Base-by-base conservation (phyloP, 2,329 filamentous ascomycete species). In the Cladobotryum protrusum region DNA sequence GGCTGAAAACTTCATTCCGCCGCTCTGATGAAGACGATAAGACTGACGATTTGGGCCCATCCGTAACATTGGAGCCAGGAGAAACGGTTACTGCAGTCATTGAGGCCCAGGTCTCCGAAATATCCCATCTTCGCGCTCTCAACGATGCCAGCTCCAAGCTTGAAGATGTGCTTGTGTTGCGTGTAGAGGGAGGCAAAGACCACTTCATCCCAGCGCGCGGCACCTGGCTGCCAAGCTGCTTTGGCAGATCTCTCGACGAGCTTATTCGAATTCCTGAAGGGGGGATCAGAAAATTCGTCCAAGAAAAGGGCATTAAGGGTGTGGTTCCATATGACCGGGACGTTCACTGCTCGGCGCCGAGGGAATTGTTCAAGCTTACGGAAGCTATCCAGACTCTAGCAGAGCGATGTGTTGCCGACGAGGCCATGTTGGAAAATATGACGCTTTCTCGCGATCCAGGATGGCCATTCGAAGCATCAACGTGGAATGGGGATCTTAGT, bases 341-440 rank as follows among this genome's bases (percentile, higher is more conserved):
- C 52, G 78, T 88, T 54, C 82, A 82, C 63, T 85, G 86, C 63
- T 92, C 90, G 11, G 90, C 90, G 1, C 92, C 93, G 1, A 83
- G 87, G 53, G 92, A 96, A 66, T 75, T 97, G 8, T 95, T 96
- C 69, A 85, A 85, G 63, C 79, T 99, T 61, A 96, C 90, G 5
- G 89, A 96, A 65, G 81, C 84, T 11, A 77, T 96, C 14, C 79
- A 81, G 59, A 73, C 66, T 6, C 67, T 82, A 37, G 74, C 73
- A 3, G 81, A 82, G 56, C 73, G 80, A 17, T 75, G 72, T 20
- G 64, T 79, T 7, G 82, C 82, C 1, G 82, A 85, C 45, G 76
- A 79, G 53, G 78, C 78, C 48, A 85, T 85, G 75, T 67, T 85
- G 2, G 76, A 80, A 24, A 72, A 77, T 11, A 70, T 71, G 49